Evolutionary conservation across 2,329 filamentous ascomycete species (phyloP).

Genomic region (Trichophyton rubrum): DNA sequence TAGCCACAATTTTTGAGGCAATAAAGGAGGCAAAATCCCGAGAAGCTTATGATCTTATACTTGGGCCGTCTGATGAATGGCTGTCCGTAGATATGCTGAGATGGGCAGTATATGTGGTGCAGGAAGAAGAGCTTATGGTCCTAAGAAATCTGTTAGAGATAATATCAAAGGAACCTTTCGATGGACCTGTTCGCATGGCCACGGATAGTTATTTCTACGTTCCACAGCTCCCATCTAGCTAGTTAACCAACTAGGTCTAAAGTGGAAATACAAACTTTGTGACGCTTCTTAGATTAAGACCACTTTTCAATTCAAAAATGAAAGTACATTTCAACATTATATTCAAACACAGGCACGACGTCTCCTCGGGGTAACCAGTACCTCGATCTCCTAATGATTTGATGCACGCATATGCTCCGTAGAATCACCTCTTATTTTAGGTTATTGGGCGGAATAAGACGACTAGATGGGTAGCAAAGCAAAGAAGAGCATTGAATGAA

Average conservation of each 20-base stretch:
- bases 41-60: conserved; percentile 10
- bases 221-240: conserved; percentile 15
- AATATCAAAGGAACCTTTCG: conserved; percentile 10
- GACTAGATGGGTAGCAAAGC: neutral
- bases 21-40: conserved; percentile 14
- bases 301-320: neutral
- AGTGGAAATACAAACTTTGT: too few relatives aligned
- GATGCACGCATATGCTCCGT: neutral
- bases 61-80: conserved; percentile 20
- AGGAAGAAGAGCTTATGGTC: conserved; percentile 28
- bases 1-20: conserved; percentile 6
- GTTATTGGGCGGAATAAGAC: neutral
- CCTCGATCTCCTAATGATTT: neutral
- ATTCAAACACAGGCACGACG: neutral
- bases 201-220: conserved; percentile 26
- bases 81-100: conserved; percentile 28
- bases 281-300: too few relatives aligned
- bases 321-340: neutral
- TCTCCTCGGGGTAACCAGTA: neutral
- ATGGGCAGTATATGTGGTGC: conserved; percentile 33
- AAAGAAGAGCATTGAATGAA: neutral
- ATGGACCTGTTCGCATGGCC: neutral
- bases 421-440: neutral
- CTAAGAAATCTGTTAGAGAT: conserved; percentile 25
- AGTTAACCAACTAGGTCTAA: neutral